Percentiles rank a stretch among this genome's conserved stretches.
Conservation (phyloP, 2,329 filamentous ascomycete genomes). For the Kalaharituber pfeilii region DNA sequence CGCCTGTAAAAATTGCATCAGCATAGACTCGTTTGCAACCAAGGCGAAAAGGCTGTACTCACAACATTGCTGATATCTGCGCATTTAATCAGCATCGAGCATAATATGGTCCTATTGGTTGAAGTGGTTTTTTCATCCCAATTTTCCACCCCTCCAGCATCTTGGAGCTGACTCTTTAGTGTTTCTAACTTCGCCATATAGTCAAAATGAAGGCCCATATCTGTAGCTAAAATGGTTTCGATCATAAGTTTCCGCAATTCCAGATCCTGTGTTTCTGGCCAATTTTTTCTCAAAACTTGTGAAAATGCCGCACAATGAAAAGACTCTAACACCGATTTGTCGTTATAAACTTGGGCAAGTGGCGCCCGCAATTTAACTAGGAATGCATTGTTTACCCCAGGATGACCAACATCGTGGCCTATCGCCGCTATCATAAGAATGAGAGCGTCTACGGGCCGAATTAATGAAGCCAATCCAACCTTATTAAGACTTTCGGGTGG, state of each 20-base stretch:
- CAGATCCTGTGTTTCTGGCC: constrained; percentile 59
- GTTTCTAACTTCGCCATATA: constrained; percentile 83
- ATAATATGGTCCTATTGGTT: constrained; percentile 63
- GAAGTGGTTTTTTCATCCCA: constrained; percentile 64
- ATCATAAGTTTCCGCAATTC: constrained; percentile 84
- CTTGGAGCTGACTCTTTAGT: constrained; percentile 58
- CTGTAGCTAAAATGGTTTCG: constrained; percentile 89
- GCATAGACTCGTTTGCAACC: background rate
- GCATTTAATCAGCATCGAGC: constrained; percentile 88
- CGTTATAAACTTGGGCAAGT: constrained; percentile 87
- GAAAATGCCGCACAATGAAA: constrained; percentile 97
- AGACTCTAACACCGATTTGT: constrained; percentile 87
- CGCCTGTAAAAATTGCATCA: constrained; percentile 39
- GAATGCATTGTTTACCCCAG: constrained; percentile 95
- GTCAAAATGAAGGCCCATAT: constrained; percentile 93
- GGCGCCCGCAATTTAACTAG: constrained; percentile 81
- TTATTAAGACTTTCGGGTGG: constrained; percentile 30
- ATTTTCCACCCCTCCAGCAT: constrained; percentile 46
- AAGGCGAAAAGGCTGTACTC: constrained; percentile 30
- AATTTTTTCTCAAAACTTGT: constrained; percentile 81
- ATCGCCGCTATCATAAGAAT: constrained; percentile 89
- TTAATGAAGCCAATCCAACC: constrained; percentile 52
- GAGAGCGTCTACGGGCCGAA: constrained; percentile 75
- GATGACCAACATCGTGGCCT: constrained; percentile 92
- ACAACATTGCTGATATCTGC: constrained; percentile 98